phyloP scores from a whole-genome alignment of 768 basidiomycete genomes.

The Pleurotus tuoliensis region DNA sequence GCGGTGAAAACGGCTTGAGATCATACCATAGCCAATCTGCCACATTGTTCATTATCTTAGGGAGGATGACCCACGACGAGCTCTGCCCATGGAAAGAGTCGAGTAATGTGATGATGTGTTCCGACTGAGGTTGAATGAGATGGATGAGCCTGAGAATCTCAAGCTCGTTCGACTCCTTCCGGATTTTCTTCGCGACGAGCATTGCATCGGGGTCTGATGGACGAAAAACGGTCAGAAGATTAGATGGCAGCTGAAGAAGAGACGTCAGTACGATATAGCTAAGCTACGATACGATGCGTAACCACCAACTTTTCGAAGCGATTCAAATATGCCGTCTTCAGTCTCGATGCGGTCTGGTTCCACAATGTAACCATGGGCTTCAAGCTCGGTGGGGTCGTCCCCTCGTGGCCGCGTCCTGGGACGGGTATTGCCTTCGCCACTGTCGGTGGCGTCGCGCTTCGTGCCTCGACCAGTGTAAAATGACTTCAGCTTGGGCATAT shows the following conservation, averaged over 20 bases:
- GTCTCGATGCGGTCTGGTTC: neutral
- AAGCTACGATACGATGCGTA: neutral
- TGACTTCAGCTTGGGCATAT: no score
- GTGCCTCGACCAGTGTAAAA: no score
- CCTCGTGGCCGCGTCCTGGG: no score
- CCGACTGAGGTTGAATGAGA: neutral
- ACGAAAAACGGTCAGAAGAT: slow-evolving; percentile 2
- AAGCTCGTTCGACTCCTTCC: slow-evolving; percentile 4
- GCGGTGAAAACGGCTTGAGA: neutral
- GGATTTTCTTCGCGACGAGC: slow-evolving; percentile 7
- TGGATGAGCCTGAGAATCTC: slow-evolving; percentile 5
- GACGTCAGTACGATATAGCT: neutral
- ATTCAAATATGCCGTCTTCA: neutral
- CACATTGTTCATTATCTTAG: neutral
- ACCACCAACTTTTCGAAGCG: neutral
- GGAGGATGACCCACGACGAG: slow-evolving; percentile 5
- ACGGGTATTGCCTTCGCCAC: no score
- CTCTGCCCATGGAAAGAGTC: slow-evolving; percentile 5
- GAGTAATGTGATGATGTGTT: slow-evolving; percentile 6
- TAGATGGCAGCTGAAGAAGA: neutral
- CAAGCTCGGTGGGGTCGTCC: neutral
- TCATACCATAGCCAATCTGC: neutral
- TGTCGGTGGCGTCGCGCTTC: no score
- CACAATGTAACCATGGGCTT: neutral
- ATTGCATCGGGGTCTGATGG: neutral